These are phyloP conservation scores for Lentinus polychrous DNA, from an alignment of 1,284 basidiomycete species.

Conservation along the genomic window DNA sequence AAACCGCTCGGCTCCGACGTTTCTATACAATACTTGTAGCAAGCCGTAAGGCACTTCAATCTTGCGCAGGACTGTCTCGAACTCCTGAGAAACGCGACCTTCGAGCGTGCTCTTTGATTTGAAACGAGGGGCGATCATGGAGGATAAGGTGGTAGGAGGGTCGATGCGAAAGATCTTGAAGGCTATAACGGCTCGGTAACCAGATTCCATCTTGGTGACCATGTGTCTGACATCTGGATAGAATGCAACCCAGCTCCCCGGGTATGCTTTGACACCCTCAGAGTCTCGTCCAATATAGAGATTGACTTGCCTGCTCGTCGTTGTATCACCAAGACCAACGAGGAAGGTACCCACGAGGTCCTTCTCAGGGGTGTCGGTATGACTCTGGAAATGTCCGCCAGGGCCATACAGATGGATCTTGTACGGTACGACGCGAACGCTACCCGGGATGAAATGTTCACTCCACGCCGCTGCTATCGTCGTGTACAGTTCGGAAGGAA, in stretches of 20 bases:
- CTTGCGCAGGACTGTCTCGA: constrained; percentile 9
- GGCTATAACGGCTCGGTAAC: constrained; percentile 25
- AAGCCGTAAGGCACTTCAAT: constrained; percentile 22
- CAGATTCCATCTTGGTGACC: constrained; percentile 13
- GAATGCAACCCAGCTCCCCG: constrained; percentile 27
- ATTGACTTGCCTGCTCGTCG: constrained; percentile 11
- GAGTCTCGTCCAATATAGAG: constrained; percentile 7
- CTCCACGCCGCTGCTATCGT: constrained; percentile 17
- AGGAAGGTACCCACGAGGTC: constrained; percentile 25
- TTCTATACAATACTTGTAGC: constrained; percentile 22
- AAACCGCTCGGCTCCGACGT: constrained; percentile 20
- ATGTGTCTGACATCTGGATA: constrained; percentile 32
- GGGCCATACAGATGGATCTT: constrained; percentile 28
- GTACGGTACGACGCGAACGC: constrained; percentile 25
- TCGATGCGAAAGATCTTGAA: constrained; percentile 24
- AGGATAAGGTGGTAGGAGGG: neutral
- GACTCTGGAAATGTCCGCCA: constrained; percentile 22
- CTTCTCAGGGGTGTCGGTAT: constrained; percentile 25
- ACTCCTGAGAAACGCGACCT: neutral
- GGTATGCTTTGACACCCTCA: neutral
- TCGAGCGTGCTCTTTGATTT: neutral
- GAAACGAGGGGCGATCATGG: neutral
- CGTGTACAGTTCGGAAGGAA: constrained; percentile 16
- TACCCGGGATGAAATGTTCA: constrained; percentile 15
- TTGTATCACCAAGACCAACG: constrained; percentile 20